phyloP scores from a whole-genome alignment of 148 eudicot species.

The Arbutus unedo region DNA sequence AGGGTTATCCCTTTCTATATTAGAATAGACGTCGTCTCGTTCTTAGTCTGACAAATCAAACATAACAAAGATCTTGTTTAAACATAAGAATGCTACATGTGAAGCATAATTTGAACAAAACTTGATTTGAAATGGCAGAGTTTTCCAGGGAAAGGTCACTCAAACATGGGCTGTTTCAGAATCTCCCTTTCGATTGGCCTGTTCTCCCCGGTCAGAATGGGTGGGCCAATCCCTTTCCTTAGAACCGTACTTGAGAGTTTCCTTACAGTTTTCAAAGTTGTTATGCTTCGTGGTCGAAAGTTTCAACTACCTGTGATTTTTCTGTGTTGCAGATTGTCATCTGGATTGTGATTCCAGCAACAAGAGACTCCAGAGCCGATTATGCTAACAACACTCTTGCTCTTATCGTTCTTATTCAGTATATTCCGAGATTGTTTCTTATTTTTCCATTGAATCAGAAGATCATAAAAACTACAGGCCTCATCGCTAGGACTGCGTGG shows the following conservation, averaged over 20 bases:
- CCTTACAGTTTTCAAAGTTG: neutral
- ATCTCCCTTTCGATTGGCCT: too few relatives aligned
- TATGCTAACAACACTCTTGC: constrained; percentile 63
- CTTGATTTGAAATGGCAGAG: neutral
- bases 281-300: constrained; percentile 3
- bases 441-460: constrained; percentile 72
- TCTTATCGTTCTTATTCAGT: constrained; percentile 76
- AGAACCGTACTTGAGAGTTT: too few relatives aligned
- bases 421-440: constrained; percentile 71
- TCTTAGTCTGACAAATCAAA: neutral
- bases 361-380: constrained; percentile 45
- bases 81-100: neutral
- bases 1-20: too few relatives aligned
- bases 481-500: constrained; percentile 90
- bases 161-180: neutral
- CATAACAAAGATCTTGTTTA: neutral
- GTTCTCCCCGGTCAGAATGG: too few relatives aligned
- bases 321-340: constrained; percentile 53
- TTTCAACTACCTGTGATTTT: neutral
- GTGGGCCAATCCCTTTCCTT: too few relatives aligned
- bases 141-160: neutral
- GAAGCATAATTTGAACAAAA: neutral
- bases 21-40: too few relatives aligned
- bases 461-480: constrained; percentile 81
- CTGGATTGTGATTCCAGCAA: constrained; percentile 68